Percentiles rank a stretch among this genome's conserved stretches.
Conservation (phyloP, 2,329 filamentous ascomycete species). For the Chaetomium globosum region DNA sequence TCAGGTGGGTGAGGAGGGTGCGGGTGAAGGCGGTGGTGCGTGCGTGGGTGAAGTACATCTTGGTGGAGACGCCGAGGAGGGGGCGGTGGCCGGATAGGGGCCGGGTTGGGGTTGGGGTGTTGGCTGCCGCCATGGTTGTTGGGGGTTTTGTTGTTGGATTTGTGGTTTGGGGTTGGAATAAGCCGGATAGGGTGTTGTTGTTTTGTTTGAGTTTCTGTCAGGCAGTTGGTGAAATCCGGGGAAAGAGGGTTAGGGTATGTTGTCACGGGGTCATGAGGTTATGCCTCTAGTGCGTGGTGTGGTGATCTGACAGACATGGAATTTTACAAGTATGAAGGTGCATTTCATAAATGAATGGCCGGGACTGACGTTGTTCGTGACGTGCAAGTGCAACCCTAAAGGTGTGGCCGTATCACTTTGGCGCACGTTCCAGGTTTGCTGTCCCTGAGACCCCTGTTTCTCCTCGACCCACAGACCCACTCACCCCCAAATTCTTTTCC, state of each 20-base stretch:
- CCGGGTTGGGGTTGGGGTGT: constrained; percentile 35
- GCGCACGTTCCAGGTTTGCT: background rate
- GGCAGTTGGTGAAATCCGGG: background rate
- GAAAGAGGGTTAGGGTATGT: background rate
- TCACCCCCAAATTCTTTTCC: background rate
- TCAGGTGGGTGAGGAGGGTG: constrained; percentile 51
- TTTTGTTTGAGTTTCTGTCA: background rate
- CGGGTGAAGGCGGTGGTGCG: constrained; percentile 61
- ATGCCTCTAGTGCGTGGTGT: background rate
- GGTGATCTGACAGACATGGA: background rate
- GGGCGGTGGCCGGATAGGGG: constrained; percentile 50
- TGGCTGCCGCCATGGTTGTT: background rate
- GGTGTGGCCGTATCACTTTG: background rate
- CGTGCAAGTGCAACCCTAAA: background rate
- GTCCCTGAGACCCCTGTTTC: background rate
- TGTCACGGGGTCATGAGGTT: background rate
- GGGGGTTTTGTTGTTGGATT: background rate
- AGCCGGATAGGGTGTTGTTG: background rate
- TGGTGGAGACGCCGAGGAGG: constrained; percentile 72
- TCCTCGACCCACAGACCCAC: background rate
- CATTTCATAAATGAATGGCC: no score
- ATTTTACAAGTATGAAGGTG: no score
- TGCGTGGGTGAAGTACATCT: constrained; percentile 76
- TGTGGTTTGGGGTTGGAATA: background rate
- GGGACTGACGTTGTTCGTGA: background rate